These are phyloP conservation scores for Gossypium gossypioides DNA, from an alignment of 441 rosid genomes.

Conservation along the genomic window DNA sequence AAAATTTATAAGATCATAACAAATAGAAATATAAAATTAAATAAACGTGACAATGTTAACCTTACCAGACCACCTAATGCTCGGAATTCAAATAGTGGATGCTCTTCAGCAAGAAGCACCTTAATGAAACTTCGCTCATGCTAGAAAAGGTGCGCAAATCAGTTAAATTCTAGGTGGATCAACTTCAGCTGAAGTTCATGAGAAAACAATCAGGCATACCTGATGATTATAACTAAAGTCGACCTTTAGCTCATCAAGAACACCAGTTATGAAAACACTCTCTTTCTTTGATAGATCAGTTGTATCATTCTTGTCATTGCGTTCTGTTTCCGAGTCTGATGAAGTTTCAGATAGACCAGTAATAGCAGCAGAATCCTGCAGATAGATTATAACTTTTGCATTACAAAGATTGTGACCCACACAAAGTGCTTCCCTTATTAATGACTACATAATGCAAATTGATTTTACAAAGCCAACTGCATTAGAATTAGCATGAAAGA, in stretches of 20 bases:
- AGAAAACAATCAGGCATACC: constrained; percentile 33
- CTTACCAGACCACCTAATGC: constrained; percentile 93
- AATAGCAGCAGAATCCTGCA: constrained; percentile 79
- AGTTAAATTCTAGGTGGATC: constrained; percentile 25
- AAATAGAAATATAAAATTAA: constrained; percentile 15
- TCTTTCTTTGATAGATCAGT: constrained; percentile 44
- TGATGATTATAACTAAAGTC: constrained; percentile 55
- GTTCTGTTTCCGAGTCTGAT: constrained; percentile 66
- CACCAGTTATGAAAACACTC: constrained; percentile 68
- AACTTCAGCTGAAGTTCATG: constrained; percentile 13
- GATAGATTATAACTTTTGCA: constrained; percentile 7
- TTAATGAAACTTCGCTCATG: constrained; percentile 47
- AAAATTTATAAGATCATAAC: constrained; percentile 7
- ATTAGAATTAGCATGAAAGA: neutral
- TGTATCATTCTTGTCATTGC: constrained; percentile 26
- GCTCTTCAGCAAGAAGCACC: constrained; percentile 76
- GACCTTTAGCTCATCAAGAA: constrained; percentile 85
- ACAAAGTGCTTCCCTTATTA: neutral
- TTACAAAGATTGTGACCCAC: neutral
- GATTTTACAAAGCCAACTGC: neutral
- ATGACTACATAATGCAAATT: neutral
- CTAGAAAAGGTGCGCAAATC: constrained; percentile 32
- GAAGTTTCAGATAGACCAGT: constrained; percentile 80
- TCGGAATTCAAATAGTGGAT: constrained; percentile 68
- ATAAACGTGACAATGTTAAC: constrained; percentile 10